These are phyloP conservation scores for Phytophthora multivora DNA, from an alignment of 352 stramenopile genomes.

Conservation along the genomic window DNA sequence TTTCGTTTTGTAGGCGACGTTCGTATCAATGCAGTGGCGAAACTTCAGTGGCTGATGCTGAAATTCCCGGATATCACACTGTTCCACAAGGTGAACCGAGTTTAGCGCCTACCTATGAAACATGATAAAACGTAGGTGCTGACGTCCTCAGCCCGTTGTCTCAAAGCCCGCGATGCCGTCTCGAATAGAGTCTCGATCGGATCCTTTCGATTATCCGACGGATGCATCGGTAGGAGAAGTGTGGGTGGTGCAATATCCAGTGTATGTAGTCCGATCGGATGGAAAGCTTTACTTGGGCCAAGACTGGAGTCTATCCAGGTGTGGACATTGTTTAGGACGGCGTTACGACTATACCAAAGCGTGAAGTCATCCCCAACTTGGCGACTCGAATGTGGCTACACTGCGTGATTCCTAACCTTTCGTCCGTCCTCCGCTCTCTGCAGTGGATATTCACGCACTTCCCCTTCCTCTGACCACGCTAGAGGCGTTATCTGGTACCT, in stretches of 20 bases:
- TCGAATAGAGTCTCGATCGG: too few species aligned
- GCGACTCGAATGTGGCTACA: neutral
- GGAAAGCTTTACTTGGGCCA: neutral
- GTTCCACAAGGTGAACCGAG: neutral
- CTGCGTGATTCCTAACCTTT: slow-evolving; percentile 4
- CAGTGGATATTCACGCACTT: slow-evolving; percentile 16
- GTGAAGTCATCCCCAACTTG: neutral
- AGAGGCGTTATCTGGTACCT: neutral
- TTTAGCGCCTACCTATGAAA: neutral
- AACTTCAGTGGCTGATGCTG: neutral
- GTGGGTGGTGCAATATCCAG: slow-evolving; percentile 3
- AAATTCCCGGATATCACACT: neutral
- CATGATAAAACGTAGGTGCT: too few species aligned
- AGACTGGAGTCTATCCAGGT: slow-evolving; percentile 2
- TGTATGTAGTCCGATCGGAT: slow-evolving; percentile 6
- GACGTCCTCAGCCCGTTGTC: too few species aligned
- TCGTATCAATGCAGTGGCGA: neutral
- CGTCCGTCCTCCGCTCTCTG: slow-evolving; percentile 3
- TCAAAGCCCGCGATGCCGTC: too few species aligned
- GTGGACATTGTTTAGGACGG: neutral
- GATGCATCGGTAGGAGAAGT: neutral
- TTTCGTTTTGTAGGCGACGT: neutral
- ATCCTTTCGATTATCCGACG: slow-evolving; percentile 4
- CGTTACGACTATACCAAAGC: slow-evolving; percentile 11
- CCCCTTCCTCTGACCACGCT: neutral